phyloP scores from a whole-genome alignment of 352 stramenopile species.

The Halophytophthora batemanensis region DNA sequence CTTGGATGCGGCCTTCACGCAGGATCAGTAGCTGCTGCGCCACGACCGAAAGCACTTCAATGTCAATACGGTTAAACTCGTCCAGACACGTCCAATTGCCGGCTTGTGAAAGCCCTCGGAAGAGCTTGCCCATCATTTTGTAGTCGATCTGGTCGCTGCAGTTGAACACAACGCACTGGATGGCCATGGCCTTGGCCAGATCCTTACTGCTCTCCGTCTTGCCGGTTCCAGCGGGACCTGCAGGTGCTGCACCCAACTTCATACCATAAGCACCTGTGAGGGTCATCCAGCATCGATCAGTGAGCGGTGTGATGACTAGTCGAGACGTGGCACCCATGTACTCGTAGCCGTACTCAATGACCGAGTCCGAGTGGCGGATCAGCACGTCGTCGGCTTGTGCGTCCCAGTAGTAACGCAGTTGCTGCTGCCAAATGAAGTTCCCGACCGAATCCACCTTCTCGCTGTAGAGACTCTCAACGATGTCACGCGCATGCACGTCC shows the following conservation, averaged over 20 bases:
- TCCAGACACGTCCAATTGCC: constrained; percentile 91
- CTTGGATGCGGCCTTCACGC: constrained; percentile 73
- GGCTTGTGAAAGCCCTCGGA: constrained; percentile 89
- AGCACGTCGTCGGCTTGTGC: constrained; percentile 84
- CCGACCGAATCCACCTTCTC: constrained; percentile 62
- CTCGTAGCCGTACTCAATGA: constrained; percentile 93
- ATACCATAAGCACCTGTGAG: constrained; percentile 93
- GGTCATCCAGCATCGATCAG: constrained; percentile 95
- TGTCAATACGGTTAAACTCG: constrained; percentile 95
- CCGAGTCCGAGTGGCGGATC: constrained; percentile 85
- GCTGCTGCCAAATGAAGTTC: constrained; percentile 95
- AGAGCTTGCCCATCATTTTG: constrained; percentile 97
- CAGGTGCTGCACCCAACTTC: constrained; percentile 91
- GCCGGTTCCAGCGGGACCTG: constrained; percentile 92
- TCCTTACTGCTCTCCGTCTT: constrained; percentile 97
- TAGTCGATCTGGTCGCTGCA: constrained; percentile 96
- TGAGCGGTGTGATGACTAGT: constrained; percentile 85
- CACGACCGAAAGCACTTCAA: constrained; percentile 94
- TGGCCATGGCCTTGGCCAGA: constrained; percentile 91
- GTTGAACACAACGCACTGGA: constrained; percentile 96
- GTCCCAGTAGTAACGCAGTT: constrained; percentile 94
- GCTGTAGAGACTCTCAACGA: constrained; percentile 72
- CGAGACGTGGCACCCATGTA: constrained; percentile 92
- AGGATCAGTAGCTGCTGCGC: constrained; percentile 87
- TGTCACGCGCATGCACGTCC: constrained; percentile 90